Conservation (phyloP, 2,329 filamentous ascomycete species). For the Xylariaceae sp. region DNA sequence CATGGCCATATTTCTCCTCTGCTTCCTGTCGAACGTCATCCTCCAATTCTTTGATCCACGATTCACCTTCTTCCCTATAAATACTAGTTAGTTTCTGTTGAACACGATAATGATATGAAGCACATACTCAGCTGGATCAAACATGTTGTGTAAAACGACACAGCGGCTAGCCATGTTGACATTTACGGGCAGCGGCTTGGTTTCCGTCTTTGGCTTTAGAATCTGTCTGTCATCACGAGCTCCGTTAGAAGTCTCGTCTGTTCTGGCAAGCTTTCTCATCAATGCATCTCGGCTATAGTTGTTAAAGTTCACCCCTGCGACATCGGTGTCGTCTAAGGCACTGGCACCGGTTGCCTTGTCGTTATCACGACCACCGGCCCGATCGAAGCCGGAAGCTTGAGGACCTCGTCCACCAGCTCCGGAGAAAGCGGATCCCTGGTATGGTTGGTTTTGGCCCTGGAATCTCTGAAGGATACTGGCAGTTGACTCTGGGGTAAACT, state of each 20-base stretch:
- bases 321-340: constrained; percentile 95
- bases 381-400: constrained; percentile 86
- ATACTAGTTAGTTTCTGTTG: constrained; percentile 37
- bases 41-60: constrained; percentile 92
- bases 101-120: not conserved
- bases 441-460: constrained; percentile 76
- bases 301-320: constrained; percentile 98
- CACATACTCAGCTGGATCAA: constrained; percentile 86
- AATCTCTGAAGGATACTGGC: constrained; percentile 91
- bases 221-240: constrained; percentile 71
- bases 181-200: constrained; percentile 77
- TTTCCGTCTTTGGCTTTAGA: constrained; percentile 76
- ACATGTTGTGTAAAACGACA: constrained; percentile 94
- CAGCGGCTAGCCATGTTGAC: constrained; percentile 93
- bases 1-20: constrained; percentile 92
- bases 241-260: constrained; percentile 74
- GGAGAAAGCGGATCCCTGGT: constrained; percentile 89
- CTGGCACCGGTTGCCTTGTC: constrained; percentile 91
- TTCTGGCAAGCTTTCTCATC: constrained; percentile 97
- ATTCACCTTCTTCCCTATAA: constrained; percentile 79
- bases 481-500: constrained; percentile 97
- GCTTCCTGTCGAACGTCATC: constrained; percentile 92
- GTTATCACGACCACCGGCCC: constrained; percentile 83
- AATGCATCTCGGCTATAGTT: constrained; percentile 98
- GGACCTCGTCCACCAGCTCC: constrained; percentile 85